Base-by-base conservation (phyloP, 2,329 filamentous ascomycete species). In the Trichoderma pleuroti region DNA sequence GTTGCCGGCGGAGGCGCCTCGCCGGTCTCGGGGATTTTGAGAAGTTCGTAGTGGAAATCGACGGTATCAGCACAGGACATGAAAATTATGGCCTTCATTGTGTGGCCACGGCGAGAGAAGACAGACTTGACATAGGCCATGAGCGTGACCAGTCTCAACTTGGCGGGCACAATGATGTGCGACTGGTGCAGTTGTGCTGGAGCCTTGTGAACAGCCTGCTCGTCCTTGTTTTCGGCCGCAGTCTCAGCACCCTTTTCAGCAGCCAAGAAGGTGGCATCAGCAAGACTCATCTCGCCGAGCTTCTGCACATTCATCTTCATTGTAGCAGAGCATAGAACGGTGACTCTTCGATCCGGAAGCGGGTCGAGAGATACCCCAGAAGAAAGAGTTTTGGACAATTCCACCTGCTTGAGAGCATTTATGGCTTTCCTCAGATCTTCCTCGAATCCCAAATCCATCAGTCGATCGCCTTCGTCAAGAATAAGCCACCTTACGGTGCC, bases 381-480 rank as follows among this genome's bases (percentile, higher is more conserved):
- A 46, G 87, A 86, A 34, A 88, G 88, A 69, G 86, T 87, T 70
- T 87, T 86, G 46, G 86, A 84, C 24, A 91, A 79, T 34, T 84
- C 82, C 69, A 91, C 86, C 57, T 90, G 83, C 73, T 94, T 90
- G 70, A 98, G 88, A 73, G 92, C 92, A 69, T 89, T 86, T 18
- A 99, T 92, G 74, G 98, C 95, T 72, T 91, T 92, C 77, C 93
- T 92, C 72, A 99, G 88, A 77, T 98, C 95, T 68, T 98, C 91
- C 81, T 98, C 96, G 75, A 99, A 99, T 0, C 96, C 96, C 77
- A 98, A 87, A 78, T 99, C 96, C 95, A 99, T 98, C 78, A 99
- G 84, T n/a, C 96, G 88, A 85, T 99, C 96, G 34, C 96, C 96
- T 81, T 99, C 96, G 76, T 99, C 96, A 7, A 99, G 86, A 2